A percentile compares a stretch with the other conserved stretches of the same genome.
Evolutionary conservation across 768 basidiomycete genomes (phyloP).

Genomic region (Cantharellus cinnabarinus): DNA sequence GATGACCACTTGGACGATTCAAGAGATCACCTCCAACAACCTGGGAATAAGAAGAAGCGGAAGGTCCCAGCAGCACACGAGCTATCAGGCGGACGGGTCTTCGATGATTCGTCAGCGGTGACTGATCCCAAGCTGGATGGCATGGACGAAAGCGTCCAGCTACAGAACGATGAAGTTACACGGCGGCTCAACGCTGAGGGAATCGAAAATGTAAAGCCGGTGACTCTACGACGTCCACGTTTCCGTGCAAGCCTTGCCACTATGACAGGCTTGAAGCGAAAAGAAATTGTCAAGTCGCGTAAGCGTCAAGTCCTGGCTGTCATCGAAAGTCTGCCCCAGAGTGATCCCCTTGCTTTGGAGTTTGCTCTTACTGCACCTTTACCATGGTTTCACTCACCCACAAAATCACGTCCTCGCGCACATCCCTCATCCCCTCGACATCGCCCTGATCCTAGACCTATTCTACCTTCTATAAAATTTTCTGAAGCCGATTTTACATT

Average conservation of each 20-base stretch:
- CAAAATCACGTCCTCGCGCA: background rate
- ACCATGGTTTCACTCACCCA: constrained; percentile 1
- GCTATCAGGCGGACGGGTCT: background rate
- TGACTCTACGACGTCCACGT: background rate
- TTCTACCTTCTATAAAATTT: background rate
- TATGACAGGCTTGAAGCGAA: constrained; percentile 50
- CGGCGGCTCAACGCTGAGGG: too few relatives aligned
- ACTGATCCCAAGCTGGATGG: too few relatives aligned
- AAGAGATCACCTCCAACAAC: constrained; percentile 49
- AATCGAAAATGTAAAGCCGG: background rate
- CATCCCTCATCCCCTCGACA: background rate
- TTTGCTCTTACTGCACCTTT: constrained; percentile 40
- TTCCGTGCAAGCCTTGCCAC: constrained; percentile 6
- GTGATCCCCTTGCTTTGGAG: constrained; percentile 55
- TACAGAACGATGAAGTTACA: too few relatives aligned
- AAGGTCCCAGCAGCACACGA: constrained; percentile 42
- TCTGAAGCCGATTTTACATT: constrained; percentile 34
- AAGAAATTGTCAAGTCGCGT: constrained; percentile 46
- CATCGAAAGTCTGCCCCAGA: constrained; percentile 43
- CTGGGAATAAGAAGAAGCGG: constrained; percentile 72
- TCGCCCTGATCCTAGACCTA: background rate
- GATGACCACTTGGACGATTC: constrained; percentile 42
- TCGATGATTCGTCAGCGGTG: constrained; percentile 2
- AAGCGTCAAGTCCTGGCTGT: constrained; percentile 45
- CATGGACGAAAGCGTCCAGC: too few relatives aligned